Conservation (phyloP, 108 stramenopile species). For the Thalassiosira profunda region DNA sequence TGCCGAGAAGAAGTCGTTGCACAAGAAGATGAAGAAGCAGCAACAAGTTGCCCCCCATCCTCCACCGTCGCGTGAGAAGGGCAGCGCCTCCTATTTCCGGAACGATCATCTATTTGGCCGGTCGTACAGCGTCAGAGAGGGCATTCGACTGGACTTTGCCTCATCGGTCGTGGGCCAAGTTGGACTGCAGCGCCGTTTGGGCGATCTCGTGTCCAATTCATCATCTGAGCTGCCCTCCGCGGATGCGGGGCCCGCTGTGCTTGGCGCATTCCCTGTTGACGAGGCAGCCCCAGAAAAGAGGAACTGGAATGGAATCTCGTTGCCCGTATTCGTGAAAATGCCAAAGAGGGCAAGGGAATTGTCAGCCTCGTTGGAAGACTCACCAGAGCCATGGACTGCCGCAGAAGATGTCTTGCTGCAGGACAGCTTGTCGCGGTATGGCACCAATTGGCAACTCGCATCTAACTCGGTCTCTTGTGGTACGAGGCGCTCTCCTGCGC, state of each 20-base stretch:
- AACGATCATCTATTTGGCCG: constrained; percentile 9
- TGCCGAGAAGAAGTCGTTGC: constrained; percentile 8
- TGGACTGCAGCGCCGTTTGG: constrained; percentile 25
- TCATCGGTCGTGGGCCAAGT: constrained; percentile 16
- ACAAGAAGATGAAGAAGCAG: constrained; percentile 29
- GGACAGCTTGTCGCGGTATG: constrained; percentile 48
- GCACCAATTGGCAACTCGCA: constrained; percentile 74
- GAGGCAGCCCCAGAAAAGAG: background rate
- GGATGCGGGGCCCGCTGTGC: constrained; percentile 1
- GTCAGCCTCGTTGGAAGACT: constrained; percentile 22
- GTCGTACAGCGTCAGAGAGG: constrained; percentile 15
- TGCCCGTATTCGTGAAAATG: constrained; percentile 81
- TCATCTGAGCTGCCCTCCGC: background rate
- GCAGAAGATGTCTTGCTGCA: constrained; percentile 58
- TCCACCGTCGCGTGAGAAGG: constrained; percentile 10
- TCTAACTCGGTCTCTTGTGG: constrained; percentile 50
- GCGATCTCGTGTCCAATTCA: constrained; percentile 19
- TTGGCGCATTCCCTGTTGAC: constrained; percentile 6
- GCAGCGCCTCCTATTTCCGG: constrained; percentile 6
- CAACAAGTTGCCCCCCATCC: constrained; percentile 3
- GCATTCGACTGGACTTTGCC: constrained; percentile 12
- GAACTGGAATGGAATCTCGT: constrained; percentile 48
- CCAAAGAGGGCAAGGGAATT: constrained; percentile 15
- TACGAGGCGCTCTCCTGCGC: constrained; percentile 45
- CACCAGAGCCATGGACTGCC: constrained; percentile 47